These are phyloP conservation scores for Teratosphaeria zuluensis DNA, from an alignment of 2,329 filamentous ascomycete genomes.

Conservation along the genomic window DNA sequence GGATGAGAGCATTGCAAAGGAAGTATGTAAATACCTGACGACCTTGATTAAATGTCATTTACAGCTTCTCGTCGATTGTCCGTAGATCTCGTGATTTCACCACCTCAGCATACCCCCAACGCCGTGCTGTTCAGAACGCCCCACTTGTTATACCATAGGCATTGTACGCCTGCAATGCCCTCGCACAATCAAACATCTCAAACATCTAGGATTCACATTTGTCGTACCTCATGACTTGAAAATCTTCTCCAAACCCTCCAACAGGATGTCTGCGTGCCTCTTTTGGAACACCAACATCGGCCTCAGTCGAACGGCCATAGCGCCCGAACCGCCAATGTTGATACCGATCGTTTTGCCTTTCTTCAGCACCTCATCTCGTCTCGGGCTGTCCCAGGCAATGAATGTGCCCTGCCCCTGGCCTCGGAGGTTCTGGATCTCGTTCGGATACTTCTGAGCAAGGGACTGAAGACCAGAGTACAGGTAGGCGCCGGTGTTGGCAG, in stretches of 20 bases:
- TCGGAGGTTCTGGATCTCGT: slow-evolving; percentile 70
- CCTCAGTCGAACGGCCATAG: slow-evolving; percentile 63
- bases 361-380: slow-evolving; percentile 67
- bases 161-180: neutral
- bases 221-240: slow-evolving; percentile 14
- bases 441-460: slow-evolving; percentile 62
- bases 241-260: slow-evolving; percentile 40
- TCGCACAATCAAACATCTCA: neutral
- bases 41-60: neutral
- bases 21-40: too few relatives aligned
- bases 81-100: neutral
- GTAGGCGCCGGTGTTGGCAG: slow-evolving; percentile 68
- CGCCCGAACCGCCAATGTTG: slow-evolving; percentile 79
- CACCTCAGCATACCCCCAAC: neutral
- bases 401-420: slow-evolving; percentile 86
- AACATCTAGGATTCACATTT: neutral
- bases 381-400: slow-evolving; percentile 80
- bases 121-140: neutral
- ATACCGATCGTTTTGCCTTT: slow-evolving; percentile 71
- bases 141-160: neutral
- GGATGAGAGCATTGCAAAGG: too few relatives aligned
- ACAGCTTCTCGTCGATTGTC: neutral
- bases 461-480: slow-evolving; percentile 60
- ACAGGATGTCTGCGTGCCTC: slow-evolving; percentile 76
- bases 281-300: slow-evolving; percentile 92